These are phyloP conservation scores for Trifolium repens DNA, from an alignment of 306 rosid species.

Conservation along the genomic window DNA sequence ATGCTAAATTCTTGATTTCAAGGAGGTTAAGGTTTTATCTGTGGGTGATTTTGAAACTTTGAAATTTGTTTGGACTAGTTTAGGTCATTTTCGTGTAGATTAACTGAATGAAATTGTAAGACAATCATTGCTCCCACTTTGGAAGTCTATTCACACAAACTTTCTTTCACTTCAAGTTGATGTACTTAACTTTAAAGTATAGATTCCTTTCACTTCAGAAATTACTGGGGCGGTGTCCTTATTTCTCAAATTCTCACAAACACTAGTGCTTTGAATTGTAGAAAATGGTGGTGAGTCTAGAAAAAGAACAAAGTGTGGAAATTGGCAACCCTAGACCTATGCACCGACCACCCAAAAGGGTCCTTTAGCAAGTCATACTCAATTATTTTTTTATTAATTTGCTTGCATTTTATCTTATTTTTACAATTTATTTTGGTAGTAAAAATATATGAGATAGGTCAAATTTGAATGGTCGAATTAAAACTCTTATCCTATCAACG, in stretches of 20 bases:
- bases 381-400: neutral
- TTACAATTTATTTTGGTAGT: neutral
- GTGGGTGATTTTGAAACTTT: conserved; percentile 4
- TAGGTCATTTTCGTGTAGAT: neutral
- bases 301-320: neutral
- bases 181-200: conserved; percentile 21
- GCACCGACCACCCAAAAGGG: neutral
- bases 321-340: conserved; percentile 4
- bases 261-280: neutral
- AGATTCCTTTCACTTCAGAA: conserved; percentile 45
- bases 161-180: conserved; percentile 23
- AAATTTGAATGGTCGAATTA: no score
- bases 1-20: neutral
- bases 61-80: neutral
- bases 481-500: no score
- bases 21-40: neutral
- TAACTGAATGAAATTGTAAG: conserved; percentile 36
- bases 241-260: neutral
- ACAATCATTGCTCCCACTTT: conserved; percentile 36
- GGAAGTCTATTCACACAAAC: conserved; percentile 47
- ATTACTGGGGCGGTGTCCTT: conserved; percentile 11
- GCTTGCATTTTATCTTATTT: neutral
- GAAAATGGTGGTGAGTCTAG: neutral
- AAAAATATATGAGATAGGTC: no score
- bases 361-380: neutral